phyloP scores from a whole-genome alignment of 192 early-diverging fungal species.

The Coemansia sp. region DNA sequence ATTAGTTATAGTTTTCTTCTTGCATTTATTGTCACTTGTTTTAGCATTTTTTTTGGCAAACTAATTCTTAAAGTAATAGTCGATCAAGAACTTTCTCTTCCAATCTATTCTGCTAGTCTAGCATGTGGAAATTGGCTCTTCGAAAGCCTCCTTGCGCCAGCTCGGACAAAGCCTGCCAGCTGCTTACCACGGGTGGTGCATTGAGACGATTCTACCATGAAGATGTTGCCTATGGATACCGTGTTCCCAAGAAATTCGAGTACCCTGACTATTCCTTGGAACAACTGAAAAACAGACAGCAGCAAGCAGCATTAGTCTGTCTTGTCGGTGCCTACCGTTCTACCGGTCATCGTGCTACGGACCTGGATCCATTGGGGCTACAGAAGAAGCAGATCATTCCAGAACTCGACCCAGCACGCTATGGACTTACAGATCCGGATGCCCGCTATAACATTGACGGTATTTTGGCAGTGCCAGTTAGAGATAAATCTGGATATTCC shows the following conservation, averaged over 20 bases:
- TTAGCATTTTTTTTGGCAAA: neutral
- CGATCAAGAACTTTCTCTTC: neutral
- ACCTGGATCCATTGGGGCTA: slow-evolving; percentile 85
- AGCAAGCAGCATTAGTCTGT: slow-evolving; percentile 80
- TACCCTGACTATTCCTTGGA: slow-evolving; percentile 77
- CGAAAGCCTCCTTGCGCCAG: neutral
- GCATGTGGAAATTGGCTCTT: slow-evolving; percentile 14
- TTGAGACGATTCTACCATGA: slow-evolving; percentile 66
- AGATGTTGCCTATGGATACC: slow-evolving; percentile 82
- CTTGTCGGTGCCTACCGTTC: slow-evolving; percentile 77
- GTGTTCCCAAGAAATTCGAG: slow-evolving; percentile 66
- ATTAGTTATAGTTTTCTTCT: neutral
- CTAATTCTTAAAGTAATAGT: neutral
- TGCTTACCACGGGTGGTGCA: neutral
- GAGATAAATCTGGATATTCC: slow-evolving; percentile 57
- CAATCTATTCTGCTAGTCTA: neutral
- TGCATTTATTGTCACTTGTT: neutral
- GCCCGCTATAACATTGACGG: slow-evolving; percentile 68
- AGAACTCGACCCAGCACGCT: slow-evolving; percentile 81
- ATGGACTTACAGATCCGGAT: slow-evolving; percentile 65
- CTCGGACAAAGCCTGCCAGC: neutral
- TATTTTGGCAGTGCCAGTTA: slow-evolving; percentile 64
- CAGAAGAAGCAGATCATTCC: slow-evolving; percentile 54
- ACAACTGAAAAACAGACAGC: slow-evolving; percentile 80
- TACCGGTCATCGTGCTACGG: slow-evolving; percentile 77